Base-by-base conservation (phyloP, 2,329 filamentous ascomycete species). In the Plenodomus biglobosus region DNA sequence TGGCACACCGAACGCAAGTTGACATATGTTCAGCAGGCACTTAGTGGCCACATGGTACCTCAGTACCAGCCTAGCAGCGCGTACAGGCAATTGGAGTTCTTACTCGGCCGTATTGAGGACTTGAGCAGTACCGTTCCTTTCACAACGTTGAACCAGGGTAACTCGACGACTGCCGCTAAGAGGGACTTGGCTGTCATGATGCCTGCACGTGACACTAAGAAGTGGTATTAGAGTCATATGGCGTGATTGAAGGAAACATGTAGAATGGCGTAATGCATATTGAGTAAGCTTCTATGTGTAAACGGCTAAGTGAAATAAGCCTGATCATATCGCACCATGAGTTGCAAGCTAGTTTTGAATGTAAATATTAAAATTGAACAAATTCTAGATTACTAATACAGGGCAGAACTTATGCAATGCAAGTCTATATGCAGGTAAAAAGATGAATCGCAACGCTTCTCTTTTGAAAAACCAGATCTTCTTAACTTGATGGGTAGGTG, bases 1-100 rank as follows among this genome's bases (percentile, higher is more conserved):
- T 80, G 80, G 15, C 83, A 88, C 59, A 86, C 84, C 0, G 90
- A 95, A 76, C 79, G 90, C 36, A 87, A 88, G 0, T 73, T 95
- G 39, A 94, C 88, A 0, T 88, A 83, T 56, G 83, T 85, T 2
- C 80, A 80, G 24, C 78, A 90, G 45, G 77, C 81, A 34, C 65
- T 86, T 10, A 75, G 79, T 0, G 89, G 89, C 0, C 86, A 92
- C 71, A 86, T 85, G 78, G 72, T 81, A 5, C 80, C 80, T 0
- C 83, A 88, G 69, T 90, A 88, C 62, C 80, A 83, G 16, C 85
- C 88, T 0, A 80, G 78, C 13, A 85, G 84, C 0, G 80, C 85
- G 0, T 90, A 88, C 65, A 76, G 88, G 27, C 85, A 89, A 48
- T 67, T 94, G 17, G 88, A 94, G 76, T 86, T 87, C 61, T 68